Evolutionary conservation across 179 eudicot species (phyloP), one percentile per base, ranked within the genome.

Genomic region (Carnegiea gigantea): DNA sequence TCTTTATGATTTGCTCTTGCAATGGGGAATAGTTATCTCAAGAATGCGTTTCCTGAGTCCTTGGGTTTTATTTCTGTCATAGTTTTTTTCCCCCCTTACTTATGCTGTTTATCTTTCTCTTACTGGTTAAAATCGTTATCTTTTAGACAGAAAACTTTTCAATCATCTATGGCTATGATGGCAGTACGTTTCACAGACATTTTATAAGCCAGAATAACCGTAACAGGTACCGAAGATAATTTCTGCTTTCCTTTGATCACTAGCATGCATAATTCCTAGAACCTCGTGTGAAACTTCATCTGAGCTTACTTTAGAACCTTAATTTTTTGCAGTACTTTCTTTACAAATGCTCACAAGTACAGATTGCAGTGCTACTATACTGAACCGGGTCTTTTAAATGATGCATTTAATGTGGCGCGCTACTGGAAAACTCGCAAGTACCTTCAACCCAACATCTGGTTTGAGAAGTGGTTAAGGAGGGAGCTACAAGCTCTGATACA

Each of bases 401-500:
- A 87, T 67, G 80, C 81, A 20, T 86, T 92, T 70, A 85, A 88
- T 48, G 90, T 90, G 60, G 72, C 82, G 70, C 93, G 86, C 59
- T 94, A 88, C 80, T 91, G 99, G 98, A 93, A 87, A 89, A 85
- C 83, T 6, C 83, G 84, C 26, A 92, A 90, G 83, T 91, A 92
- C 87, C 88, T 89, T 81, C 91, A 89, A 88, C 85, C 82, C 11
- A 93, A 90, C 75, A 85, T 65, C 51, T 90, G 93, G 89, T 89
- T 93, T 38, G 85, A 90, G 62, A 83, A 76, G 71, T 95, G 99
- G 99, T 80, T 91, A 80, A 91, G 82, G 81, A 93, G 98, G 86
- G 98, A 95, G 87, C 85, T 95, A 79, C 98, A 95, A 85, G 94
- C 99, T 83, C 78, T 94, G 70, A 82, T 83, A 83, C 99, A 93